Conservation (phyloP, 768 basidiomycete species). For the Naganishia antarctica region DNA sequence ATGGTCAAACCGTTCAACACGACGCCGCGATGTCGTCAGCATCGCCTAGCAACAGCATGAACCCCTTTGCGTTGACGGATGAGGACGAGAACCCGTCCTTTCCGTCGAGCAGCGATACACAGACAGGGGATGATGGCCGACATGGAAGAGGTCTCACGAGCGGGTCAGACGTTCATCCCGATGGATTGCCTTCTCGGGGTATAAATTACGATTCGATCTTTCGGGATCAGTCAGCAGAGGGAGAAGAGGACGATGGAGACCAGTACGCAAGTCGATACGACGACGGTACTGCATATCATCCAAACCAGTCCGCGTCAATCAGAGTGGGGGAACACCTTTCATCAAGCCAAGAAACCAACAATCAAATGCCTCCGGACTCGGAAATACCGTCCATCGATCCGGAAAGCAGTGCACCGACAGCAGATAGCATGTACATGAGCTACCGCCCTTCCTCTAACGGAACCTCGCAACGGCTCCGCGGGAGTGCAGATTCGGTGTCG, state of each 20-base stretch:
- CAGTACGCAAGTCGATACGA: too few species aligned
- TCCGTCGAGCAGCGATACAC: not conserved
- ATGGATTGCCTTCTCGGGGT: not conserved
- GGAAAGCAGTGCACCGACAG: not conserved
- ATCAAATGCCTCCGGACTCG: constrained; percentile 3
- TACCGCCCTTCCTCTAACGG: constrained; percentile 5
- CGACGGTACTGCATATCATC: too few species aligned
- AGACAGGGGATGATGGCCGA: not conserved
- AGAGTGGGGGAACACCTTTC: too few species aligned
- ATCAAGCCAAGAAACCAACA: too few species aligned
- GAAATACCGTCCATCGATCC: constrained; percentile 16
- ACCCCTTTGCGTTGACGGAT: constrained; percentile 9
- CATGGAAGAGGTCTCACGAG: constrained; percentile 1
- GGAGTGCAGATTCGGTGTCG: not conserved
- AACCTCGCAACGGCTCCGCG: not conserved
- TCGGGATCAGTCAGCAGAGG: not conserved
- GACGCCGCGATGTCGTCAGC: constrained; percentile 12
- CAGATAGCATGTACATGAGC: constrained; percentile 9
- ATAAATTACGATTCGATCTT: not conserved
- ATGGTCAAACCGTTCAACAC: not conserved
- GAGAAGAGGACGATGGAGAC: not conserved
- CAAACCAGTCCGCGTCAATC: too few species aligned
- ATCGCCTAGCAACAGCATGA: constrained; percentile 22
- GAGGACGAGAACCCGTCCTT: constrained; percentile 10
- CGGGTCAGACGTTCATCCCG: constrained; percentile 7